Evolutionary conservation across 1,284 basidiomycete genomes (phyloP).

Genomic region (Pyrrhoderma lamaoense): DNA sequence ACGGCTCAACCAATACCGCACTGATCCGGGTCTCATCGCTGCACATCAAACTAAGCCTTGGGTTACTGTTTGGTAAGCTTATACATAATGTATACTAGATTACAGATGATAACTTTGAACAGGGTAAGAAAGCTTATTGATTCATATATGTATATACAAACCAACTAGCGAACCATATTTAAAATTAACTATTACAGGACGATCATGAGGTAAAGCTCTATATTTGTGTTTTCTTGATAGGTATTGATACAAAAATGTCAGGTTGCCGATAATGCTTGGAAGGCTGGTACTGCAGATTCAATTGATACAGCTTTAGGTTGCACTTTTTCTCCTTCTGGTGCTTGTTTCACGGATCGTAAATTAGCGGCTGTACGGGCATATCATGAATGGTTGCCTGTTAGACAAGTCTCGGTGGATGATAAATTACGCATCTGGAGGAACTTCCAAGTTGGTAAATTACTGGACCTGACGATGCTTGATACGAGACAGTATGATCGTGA

Average conservation of each 20-base stretch:
- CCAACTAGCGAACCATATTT: no score
- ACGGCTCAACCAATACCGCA: slow-evolving; percentile 54
- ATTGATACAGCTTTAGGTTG: slow-evolving; percentile 54
- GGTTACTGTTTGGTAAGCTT: slow-evolving; percentile 51
- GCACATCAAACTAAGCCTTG: slow-evolving; percentile 50
- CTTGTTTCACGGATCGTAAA: slow-evolving; percentile 59
- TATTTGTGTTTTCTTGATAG: neutral
- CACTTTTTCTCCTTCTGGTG: slow-evolving; percentile 46
- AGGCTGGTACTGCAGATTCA: slow-evolving; percentile 54
- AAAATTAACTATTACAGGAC: slow-evolving; percentile 30
- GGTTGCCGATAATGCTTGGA: slow-evolving; percentile 59
- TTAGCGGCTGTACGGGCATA: slow-evolving; percentile 57
- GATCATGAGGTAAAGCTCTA: slow-evolving; percentile 43
- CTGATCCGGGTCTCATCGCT: slow-evolving; percentile 41
- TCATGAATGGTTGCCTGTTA: slow-evolving; percentile 66
- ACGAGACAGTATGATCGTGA: slow-evolving; percentile 61
- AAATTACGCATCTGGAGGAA: slow-evolving; percentile 61
- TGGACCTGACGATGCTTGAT: slow-evolving; percentile 57
- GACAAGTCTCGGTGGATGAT: slow-evolving; percentile 54
- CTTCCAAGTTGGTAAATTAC: slow-evolving; percentile 55
- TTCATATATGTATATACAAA: no score
- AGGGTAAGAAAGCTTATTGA: neutral
- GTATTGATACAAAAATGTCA: slow-evolving; percentile 20
- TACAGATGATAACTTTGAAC: neutral
- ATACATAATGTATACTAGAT: neutral